Conservation (phyloP, 305 asterid species). For the Rubia peregrina region DNA sequence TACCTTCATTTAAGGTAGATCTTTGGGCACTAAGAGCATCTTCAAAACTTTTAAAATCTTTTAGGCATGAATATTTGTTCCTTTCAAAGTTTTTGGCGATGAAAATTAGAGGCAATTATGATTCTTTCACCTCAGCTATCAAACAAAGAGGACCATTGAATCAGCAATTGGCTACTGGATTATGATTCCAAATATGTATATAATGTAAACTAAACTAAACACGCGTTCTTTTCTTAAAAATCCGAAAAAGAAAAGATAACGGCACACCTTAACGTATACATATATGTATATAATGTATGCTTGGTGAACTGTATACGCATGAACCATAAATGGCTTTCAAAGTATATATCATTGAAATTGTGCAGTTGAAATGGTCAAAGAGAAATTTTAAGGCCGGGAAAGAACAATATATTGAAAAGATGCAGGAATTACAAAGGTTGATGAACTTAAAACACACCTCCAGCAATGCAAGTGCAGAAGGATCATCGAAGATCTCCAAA, state of each 20-base stretch:
- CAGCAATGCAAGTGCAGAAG: constrained; percentile 68
- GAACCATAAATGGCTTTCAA: neutral
- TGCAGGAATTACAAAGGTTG: neutral
- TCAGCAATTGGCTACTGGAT: neutral
- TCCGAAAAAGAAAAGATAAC: neutral
- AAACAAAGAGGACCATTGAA: neutral
- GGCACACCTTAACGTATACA: neutral
- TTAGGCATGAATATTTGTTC: neutral
- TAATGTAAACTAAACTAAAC: neutral
- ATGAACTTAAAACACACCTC: constrained; percentile 41
- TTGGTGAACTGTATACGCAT: neutral
- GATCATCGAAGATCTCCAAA: constrained; percentile 94
- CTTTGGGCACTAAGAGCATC: neutral
- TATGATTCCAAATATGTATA: neutral
- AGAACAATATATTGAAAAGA: neutral
- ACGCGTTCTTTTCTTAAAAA: no score
- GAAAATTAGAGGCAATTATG: neutral
- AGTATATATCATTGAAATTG: neutral
- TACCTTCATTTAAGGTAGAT: neutral
- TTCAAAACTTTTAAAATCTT: neutral
- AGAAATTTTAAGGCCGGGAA: neutral
- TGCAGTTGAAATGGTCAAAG: neutral
- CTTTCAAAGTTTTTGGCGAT: neutral
- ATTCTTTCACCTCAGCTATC: neutral
- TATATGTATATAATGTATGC: neutral